Base-by-base conservation (phyloP, 108 stramenopile species). In the Nitzschia palea region DNA sequence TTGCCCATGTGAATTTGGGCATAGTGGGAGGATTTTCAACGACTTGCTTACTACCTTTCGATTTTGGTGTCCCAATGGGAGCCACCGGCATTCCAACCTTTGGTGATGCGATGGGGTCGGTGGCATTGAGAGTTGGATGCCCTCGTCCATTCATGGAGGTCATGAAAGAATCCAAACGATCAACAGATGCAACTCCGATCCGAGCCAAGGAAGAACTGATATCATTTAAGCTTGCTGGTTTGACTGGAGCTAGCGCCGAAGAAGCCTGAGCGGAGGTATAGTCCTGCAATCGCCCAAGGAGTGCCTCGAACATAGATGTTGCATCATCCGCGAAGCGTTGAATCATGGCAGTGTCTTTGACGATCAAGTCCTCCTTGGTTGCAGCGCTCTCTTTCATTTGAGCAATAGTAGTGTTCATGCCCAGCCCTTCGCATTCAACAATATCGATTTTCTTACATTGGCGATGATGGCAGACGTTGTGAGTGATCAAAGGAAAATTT, bases 1-100 rank as follows among this genome's bases (percentile, higher is more conserved):
- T 54, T 3, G 73, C 73, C 73, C 73, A 74, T 8, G 61, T 63
- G 28, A 71, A 43, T 33, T 71, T 71, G 14, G 67, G 67, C 15
- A 28, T 4, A 2, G 62, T 37, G 3, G 59, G 26, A 17, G 32
- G 9, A 22, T 31, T 31, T 17, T 48, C 50, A 4, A n/a, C 35
- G 9, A 43, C 37, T 9, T 23, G 4, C 50, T 65, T 65, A 4
- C 3, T 55, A 1, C n/a, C 12, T 29, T 55, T 43, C 18, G 25
- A 8, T 26, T 28, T 22, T 6, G 9, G 15, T 17, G 4, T 44
- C n/a, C 44, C 44, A 30, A 33, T 2, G 2, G 61, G 27, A 29
- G 44, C 44, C 3, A n/a, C n/a, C 15, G 34, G 26, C 2, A 26
- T 56, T 4, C 26, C 28, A 40, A 27, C 27, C 18, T 2, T 15